Evolutionary conservation across 176 grass and related monocot genomes (phyloP), one percentile per base, ranked within the genome.

Genomic region (Musa schizocarpa): DNA sequence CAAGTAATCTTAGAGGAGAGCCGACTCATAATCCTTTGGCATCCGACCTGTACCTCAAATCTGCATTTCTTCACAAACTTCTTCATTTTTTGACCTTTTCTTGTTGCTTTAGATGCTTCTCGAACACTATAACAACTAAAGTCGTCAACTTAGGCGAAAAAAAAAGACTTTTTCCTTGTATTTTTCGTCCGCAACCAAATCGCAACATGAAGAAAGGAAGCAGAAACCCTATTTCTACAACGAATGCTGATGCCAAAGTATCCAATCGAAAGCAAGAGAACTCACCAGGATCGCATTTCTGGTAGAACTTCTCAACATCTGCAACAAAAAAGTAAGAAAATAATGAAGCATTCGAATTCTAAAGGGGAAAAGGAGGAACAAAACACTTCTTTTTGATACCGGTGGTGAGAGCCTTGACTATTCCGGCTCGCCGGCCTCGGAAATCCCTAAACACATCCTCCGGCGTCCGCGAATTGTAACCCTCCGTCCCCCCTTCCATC

Each of bases 221-320:
- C 34, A 43, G 34, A 43, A 43, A 43, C 34, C 34, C 34, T 43
- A 43, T n/a, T 17, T 17, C 57, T n/a, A 5, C 9, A n/a, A 1
- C 2, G n/a, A 61, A 61, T 61, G 54, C 20, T 26, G 11, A 54
- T 24, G 22, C 14, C 22, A 25, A 16, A 53, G 50, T 1, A 54
- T 25, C 9, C 16, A 26, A 13, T 53, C 50, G 50, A 73, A 53
- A 54, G 22, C 16, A 21, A 6, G 9, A 54, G n/a, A 73, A n/a
- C 51, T 73, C 20, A 73, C 71, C 71, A 20, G 71, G 71, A 53
- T 73, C 71, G 71, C 71, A 73, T 2, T 54, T 51, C 52, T 73
- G 50, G 71, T 54, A 73, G 71, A 73, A 73, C 71, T 73, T 73
- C n/a, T 73, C 52, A 5, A 73, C 51, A 54, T 73, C 71, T 73